Evolutionary conservation across 1,139 yeast genomes (phyloP), one percentile per base, ranked within the genome.

Genomic region (Geotrichum europaeum): DNA sequence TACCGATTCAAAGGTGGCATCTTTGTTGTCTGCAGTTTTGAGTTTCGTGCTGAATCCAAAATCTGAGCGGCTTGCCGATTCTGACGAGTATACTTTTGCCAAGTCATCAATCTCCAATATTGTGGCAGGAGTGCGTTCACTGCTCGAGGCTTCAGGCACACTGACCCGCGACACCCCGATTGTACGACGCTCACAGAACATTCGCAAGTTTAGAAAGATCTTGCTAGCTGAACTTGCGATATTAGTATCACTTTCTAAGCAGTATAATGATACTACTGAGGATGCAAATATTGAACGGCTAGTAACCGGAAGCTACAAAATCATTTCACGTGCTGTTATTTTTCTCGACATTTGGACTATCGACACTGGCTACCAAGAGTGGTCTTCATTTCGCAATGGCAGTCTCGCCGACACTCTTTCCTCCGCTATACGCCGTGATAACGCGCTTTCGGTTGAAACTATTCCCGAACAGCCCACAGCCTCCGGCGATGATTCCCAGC

Each of bases 181-280:
- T 51, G 96, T 92, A 4, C 84, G 85, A 64, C 80, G 82, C 63
- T 81, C 85, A 55, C 89, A 91, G 3, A 74, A 82, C 6, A 85
- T 94, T 22, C 78, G 95, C 59, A 86, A 83, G 66, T 80, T 87
- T 62, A 81, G 99, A 66, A 92, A 92, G 73, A 80, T 86, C 24
- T 76, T 94, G 62, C 81, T 94, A 53, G 92, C 96, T 0, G 97
- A 92, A 70, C 88, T 97, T 87, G 92, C 95, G 60, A 87, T 86
- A 63, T 77, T 94, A 53, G 91, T 92, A 82, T 83, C 87, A 10
- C 87, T 88, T 67, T 97, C 97, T 3, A 90, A 88, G 68, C 90
- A 88, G 61, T 88, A 85, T 70, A 85, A 87, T 69, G 86, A 89
- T 58, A 85, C 96, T 0, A 79, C 86, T 49, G 86, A 83, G 63